Percentiles rank a stretch among this genome's conserved stretches.
Conservation (phyloP, 1,284 basidiomycete genomes). For the Ceratobasidium sp. region DNA sequence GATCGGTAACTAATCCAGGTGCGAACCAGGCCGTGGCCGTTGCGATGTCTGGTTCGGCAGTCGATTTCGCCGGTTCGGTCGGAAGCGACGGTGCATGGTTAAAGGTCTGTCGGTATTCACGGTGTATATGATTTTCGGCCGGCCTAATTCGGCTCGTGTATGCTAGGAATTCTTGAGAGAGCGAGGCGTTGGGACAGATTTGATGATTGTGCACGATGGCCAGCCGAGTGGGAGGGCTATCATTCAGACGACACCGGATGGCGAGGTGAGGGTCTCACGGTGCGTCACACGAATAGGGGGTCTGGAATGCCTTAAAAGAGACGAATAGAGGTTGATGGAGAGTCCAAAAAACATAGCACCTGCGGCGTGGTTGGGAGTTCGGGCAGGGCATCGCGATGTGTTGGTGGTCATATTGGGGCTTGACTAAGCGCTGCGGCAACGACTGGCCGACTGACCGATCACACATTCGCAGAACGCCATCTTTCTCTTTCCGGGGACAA, state of each 20-base stretch:
- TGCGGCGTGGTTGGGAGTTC: neutral
- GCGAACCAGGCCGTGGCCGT: slow-evolving; percentile 37
- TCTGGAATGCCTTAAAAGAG: neutral
- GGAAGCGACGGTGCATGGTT: slow-evolving; percentile 36
- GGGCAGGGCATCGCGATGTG: slow-evolving; percentile 58
- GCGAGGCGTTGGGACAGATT: slow-evolving; percentile 37
- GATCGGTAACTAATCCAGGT: slow-evolving; percentile 19
- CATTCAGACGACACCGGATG: slow-evolving; percentile 39
- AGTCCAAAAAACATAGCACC: neutral
- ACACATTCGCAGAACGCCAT: slow-evolving; percentile 29
- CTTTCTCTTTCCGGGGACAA: slow-evolving; percentile 38
- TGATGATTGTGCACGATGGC: slow-evolving; percentile 37
- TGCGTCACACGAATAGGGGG: neutral
- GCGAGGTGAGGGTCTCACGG: slow-evolving; percentile 32
- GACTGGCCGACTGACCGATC: slow-evolving; percentile 3
- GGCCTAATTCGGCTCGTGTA: neutral
- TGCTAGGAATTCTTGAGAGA: slow-evolving; percentile 29
- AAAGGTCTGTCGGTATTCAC: slow-evolving; percentile 26
- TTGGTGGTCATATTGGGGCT: slow-evolving; percentile 56
- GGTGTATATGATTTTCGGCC: slow-evolving; percentile 1
- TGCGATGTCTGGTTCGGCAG: slow-evolving; percentile 22
- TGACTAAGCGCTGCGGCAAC: neutral
- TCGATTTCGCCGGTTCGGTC: slow-evolving; percentile 39
- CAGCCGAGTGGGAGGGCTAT: slow-evolving; percentile 38
- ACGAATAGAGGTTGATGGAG: neutral